Evolutionary conservation across 805 yeast genomes (phyloP), one percentile per base, ranked within the genome.

Genomic region (Candida takata): DNA sequence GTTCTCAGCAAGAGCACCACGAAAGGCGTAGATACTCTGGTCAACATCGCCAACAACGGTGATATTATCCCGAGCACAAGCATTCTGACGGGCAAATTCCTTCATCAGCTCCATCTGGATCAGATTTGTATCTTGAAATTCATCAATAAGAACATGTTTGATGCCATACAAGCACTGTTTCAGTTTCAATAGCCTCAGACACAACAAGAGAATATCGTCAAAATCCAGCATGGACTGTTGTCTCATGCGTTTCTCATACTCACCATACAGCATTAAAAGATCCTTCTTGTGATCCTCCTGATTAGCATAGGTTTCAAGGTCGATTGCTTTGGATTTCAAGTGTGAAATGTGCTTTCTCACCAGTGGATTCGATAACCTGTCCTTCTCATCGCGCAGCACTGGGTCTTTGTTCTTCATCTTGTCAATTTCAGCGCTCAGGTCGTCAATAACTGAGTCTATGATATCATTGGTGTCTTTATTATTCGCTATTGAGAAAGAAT

Each of bases 31-130:
- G 16, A 90, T 90, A 51, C 95, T 80, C 58, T 90, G 98, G 57
- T 92, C 96, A 0, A 96, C 95, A 53, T 90, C 98, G 1, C 98
- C 98, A 3, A 90, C 97, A 1, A 87, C 79, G 0, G 97, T 84
- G 8, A 90, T 70, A 39, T 79, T 79, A 41, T 75, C 54, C 25
- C 64, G 66, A 14, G 52, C 35, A 14, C 59, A 55, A 4, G 57
- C 49, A 27, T 70, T 63, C 38, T 63, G 64, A 10, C 52, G 50
- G 0, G 79, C 67, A 23, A 82, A 58, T 5, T 64, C 60, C 42
- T 69, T 70, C 65, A 85, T 70, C 31, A 92, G 62, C 36, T 75
- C 73, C 44, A 86, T 65, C 54, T 90, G 97, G 13, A 86, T 67
- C 24, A 65, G 65, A 48, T 83, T 85, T 0, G 97, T 87, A 49